Conservation (phyloP, 352 stramenopile genomes). For the Phytophthora colocasiae region DNA sequence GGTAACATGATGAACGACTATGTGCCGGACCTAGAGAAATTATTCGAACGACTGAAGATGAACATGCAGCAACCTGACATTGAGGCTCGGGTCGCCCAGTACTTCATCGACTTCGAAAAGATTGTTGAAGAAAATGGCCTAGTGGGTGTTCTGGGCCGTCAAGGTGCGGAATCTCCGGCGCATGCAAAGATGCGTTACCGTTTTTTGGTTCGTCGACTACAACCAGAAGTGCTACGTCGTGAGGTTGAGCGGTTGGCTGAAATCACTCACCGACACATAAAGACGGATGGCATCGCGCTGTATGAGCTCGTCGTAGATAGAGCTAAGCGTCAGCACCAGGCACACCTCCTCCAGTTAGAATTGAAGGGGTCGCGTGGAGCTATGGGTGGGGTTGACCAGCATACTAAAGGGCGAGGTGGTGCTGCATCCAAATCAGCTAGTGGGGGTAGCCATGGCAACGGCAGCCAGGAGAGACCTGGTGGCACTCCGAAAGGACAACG, state of each 20-base stretch:
- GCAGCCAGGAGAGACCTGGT: no score
- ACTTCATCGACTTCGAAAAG: slow-evolving; percentile 4
- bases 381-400: no score
- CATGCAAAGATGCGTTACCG: neutral
- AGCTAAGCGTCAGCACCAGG: slow-evolving; percentile 1
- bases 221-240: neutral
- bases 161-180: neutral
- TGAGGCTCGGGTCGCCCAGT: neutral
- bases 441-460: no score
- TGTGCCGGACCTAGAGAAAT: neutral
- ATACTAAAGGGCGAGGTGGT: no score
- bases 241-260: neutral
- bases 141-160: neutral
- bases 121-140: slow-evolving; percentile 1
- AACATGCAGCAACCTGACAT: slow-evolving; percentile 3
- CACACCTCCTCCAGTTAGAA: neutral
- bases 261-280: no score
- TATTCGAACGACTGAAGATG: slow-evolving; percentile 3
- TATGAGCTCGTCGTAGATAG: slow-evolving; percentile 2
- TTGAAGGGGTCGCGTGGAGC: neutral
- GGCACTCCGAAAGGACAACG: no score
- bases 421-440: no score
- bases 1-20: slow-evolving; percentile 6
- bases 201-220: neutral
- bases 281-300: neutral